Evolutionary conservation across 331 rosid species (phyloP).

Genomic region (Acacia pycnantha): DNA sequence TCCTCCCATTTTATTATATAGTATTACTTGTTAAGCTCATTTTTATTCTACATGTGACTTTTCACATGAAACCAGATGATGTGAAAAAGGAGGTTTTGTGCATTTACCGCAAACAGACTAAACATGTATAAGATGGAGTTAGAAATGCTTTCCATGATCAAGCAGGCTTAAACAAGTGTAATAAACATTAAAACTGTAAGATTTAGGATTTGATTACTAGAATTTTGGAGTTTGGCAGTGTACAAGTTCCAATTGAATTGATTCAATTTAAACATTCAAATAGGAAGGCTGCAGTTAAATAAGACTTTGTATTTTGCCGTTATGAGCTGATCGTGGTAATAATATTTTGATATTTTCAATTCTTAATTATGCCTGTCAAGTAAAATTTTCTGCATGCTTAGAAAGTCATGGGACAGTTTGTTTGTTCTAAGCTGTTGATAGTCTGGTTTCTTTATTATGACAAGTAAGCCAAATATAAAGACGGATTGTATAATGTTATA

Average conservation of each 20-base stretch:
- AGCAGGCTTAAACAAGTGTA: not conserved
- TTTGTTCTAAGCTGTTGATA: not conserved
- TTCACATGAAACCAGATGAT: too few species aligned
- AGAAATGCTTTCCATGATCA: not conserved
- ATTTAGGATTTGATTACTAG: not conserved
- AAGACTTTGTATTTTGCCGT: not conserved
- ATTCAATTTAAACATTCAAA: not conserved
- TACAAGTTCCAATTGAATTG: not conserved
- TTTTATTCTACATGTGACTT: too few species aligned
- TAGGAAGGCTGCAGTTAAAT: not conserved
- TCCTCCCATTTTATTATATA: too few species aligned
- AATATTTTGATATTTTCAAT: not conserved
- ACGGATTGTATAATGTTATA: not conserved
- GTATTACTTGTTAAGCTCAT: too few species aligned
- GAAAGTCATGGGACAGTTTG: not conserved
- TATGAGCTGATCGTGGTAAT: not conserved
- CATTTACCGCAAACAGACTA: too few species aligned
- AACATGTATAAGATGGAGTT: not conserved
- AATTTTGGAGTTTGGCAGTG: not conserved
- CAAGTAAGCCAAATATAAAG: not conserved
- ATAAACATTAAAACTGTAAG: not conserved
- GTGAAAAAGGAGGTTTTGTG: too few species aligned
- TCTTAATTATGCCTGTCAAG: not conserved
- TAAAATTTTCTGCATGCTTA: not conserved
- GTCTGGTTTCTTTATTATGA: not conserved